phyloP scores from a whole-genome alignment of 1,139 yeast genomes.

The Protomyces lactucae-debilis region DNA sequence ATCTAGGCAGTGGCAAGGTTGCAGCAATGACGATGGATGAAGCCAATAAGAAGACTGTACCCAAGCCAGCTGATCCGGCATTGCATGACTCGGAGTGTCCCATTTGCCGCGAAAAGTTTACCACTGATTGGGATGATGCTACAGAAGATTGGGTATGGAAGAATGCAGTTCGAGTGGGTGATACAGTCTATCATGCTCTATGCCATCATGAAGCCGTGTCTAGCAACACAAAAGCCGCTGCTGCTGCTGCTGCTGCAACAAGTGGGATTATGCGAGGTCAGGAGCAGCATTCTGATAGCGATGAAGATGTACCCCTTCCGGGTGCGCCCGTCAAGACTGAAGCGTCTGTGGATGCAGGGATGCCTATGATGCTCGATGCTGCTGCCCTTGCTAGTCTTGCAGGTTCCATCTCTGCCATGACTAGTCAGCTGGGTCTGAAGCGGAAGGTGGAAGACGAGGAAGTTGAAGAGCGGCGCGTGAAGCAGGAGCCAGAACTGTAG shows the following conservation, averaged over 20 bases:
- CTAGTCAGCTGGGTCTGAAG: neutral
- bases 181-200: constrained; percentile 71
- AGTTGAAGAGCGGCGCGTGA: constrained; percentile 12
- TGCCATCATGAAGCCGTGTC: constrained; percentile 68
- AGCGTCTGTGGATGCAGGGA: neutral
- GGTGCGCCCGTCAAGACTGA: neutral
- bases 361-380: neutral
- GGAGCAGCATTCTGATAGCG: neutral
- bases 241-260: neutral
- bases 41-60: constrained; percentile 36
- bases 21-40: constrained; percentile 8
- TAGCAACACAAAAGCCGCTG: neutral
- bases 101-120: constrained; percentile 76
- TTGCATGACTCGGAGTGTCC: constrained; percentile 73
- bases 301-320: constrained; percentile 5
- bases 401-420: neutral
- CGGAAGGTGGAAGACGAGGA: constrained; percentile 15
- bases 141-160: constrained; percentile 96
- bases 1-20: neutral
- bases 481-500: neutral
- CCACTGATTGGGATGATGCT: constrained; percentile 79
- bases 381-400: neutral
- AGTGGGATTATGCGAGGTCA: neutral
- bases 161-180: constrained; percentile 66
- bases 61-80: constrained; percentile 64